phyloP scores from a whole-genome alignment of 306 rosid species.

The Glycyrrhiza uralensis region DNA sequence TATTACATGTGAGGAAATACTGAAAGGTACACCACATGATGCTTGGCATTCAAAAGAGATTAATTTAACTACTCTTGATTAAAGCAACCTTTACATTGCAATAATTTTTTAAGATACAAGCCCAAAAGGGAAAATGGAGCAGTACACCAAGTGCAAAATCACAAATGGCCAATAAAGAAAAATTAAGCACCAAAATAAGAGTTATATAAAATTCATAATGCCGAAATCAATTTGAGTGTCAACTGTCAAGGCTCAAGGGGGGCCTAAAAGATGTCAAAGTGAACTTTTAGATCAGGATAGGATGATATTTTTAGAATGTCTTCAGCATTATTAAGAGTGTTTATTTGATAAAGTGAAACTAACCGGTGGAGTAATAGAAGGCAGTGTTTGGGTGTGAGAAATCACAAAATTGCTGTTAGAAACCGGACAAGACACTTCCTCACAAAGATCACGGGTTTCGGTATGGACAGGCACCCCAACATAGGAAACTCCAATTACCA shows the following conservation, averaged over 20 bases:
- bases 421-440: constrained; percentile 63
- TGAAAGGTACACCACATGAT: not conserved
- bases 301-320: not conserved
- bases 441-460: constrained; percentile 56
- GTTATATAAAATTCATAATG: constrained; percentile 2
- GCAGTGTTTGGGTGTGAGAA: constrained; percentile 73
- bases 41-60: not conserved
- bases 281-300: constrained; percentile 9
- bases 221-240: not conserved
- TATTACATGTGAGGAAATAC: not conserved
- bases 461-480: constrained; percentile 66
- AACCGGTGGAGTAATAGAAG: constrained; percentile 73
- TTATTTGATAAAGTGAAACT: constrained; percentile 38
- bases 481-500: constrained; percentile 63
- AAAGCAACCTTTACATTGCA: not conserved
- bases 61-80: not conserved
- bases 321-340: constrained; percentile 3
- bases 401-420: constrained; percentile 54
- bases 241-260: not conserved
- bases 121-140: not conserved
- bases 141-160: not conserved
- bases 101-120: not conserved
- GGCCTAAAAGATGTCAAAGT: not conserved
- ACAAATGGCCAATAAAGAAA: not conserved
- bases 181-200: not conserved